Evolutionary conservation across 176 grass and related monocot genomes (phyloP).

Genomic region (Avena eriantha): DNA sequence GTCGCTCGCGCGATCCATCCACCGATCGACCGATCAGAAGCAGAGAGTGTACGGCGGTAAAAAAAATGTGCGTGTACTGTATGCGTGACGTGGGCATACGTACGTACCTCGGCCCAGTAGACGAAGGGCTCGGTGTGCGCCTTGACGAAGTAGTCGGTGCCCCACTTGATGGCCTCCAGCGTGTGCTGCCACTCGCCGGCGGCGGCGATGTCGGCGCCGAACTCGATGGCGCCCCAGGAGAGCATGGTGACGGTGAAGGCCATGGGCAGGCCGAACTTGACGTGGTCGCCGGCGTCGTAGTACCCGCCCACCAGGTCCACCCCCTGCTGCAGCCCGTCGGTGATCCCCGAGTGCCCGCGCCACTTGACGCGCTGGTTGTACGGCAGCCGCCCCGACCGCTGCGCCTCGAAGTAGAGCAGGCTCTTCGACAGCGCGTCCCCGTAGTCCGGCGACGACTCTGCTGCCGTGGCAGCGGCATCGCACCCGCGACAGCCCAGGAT

Average conservation of each 20-base stretch:
- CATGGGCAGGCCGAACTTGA: constrained; percentile 97
- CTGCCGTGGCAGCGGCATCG: neutral
- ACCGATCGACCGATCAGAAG: constrained; percentile 15
- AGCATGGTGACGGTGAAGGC: constrained; percentile 96
- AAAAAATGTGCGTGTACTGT: neutral
- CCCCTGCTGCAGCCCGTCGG: constrained; percentile 91
- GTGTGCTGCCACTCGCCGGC: constrained; percentile 67
- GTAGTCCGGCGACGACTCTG: constrained; percentile 50
- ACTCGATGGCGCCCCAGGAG: constrained; percentile 82
- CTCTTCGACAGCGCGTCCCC: constrained; percentile 72
- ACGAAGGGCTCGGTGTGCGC: constrained; percentile 84
- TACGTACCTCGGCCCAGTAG: constrained; percentile 84
- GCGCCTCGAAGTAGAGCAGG: constrained; percentile 95
- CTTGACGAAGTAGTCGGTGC: constrained; percentile 96
- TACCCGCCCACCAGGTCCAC: constrained; percentile 91
- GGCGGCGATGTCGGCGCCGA: constrained; percentile 57
- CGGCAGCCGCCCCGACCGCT: constrained; percentile 85
- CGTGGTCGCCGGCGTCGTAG: constrained; percentile 93
- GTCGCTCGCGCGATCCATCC: neutral
- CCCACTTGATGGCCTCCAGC: constrained; percentile 96
- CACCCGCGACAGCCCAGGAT: neutral
- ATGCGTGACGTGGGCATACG: neutral
- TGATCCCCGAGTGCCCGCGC: constrained; percentile 91
- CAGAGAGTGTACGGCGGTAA: neutral
- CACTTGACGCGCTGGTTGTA: constrained; percentile 80